Percentiles rank a stretch among this genome's conserved stretches.
Evolutionary conservation across 495 filamentous ascomycete species (phyloP).

Genomic region (Schizothecium vesticola): DNA sequence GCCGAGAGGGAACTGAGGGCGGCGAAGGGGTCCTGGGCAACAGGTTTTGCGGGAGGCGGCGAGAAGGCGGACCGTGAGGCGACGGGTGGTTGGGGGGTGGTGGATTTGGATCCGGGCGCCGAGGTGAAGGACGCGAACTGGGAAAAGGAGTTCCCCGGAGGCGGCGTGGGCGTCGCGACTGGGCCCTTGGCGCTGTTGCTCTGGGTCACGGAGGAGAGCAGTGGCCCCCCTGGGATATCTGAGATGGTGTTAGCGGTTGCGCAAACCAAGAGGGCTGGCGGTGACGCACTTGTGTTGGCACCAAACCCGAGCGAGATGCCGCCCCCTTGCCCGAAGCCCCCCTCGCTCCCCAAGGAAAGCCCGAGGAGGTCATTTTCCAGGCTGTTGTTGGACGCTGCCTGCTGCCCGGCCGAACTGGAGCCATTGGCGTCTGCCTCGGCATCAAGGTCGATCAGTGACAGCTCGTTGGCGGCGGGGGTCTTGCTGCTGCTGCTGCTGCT

Average conservation of each 20-base stretch:
- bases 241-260: slow-evolving; percentile 2
- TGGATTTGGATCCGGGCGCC: slow-evolving; percentile 35
- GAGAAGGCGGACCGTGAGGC: slow-evolving; percentile 33
- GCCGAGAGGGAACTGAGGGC: slow-evolving; percentile 53
- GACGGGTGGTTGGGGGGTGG: slow-evolving; percentile 42
- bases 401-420: slow-evolving; percentile 27
- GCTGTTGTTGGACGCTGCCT: slow-evolving; percentile 23
- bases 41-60: slow-evolving; percentile 35
- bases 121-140: slow-evolving; percentile 55
- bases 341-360: slow-evolving; percentile 44
- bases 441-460: slow-evolving; percentile 90
- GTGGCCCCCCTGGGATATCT: slow-evolving; percentile 59
- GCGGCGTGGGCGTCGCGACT: slow-evolving; percentile 34
- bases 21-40: slow-evolving; percentile 61
- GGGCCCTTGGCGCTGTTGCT: slow-evolving; percentile 47
- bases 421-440: slow-evolving; percentile 60
- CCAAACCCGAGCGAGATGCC: slow-evolving; percentile 83
- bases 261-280: not conserved
- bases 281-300: slow-evolving; percentile 54
- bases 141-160: slow-evolving; percentile 47
- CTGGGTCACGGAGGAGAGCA: slow-evolving; percentile 59
- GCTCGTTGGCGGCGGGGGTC: slow-evolving; percentile 71
- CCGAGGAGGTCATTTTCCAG: slow-evolving; percentile 52
- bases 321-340: slow-evolving; percentile 61
- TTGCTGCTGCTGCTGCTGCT: slow-evolving; percentile 66